Conservation (phyloP, 768 basidiomycete genomes). For the Lenzites betulinus region DNA sequence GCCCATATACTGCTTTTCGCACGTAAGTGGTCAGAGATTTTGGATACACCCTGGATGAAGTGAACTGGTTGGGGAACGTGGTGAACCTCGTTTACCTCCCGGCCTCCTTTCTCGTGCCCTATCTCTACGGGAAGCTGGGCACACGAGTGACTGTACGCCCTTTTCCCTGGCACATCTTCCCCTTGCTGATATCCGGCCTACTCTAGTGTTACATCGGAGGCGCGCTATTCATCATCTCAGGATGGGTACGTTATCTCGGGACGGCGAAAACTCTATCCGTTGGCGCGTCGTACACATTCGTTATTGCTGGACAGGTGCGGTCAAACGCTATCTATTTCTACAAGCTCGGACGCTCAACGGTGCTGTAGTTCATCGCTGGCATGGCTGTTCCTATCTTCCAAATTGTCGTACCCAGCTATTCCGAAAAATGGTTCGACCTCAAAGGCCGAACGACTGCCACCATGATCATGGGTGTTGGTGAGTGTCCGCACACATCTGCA, state of each 20-base stretch:
- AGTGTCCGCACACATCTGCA: conserved; percentile 2
- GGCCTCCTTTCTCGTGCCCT: conserved; percentile 58
- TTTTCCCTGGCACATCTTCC: too few species aligned
- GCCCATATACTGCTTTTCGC: background rate
- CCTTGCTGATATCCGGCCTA: too few species aligned
- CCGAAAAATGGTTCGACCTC: conserved; percentile 82
- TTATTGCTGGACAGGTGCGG: conserved; percentile 70
- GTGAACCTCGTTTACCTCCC: conserved; percentile 65
- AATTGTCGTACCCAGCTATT: conserved; percentile 78
- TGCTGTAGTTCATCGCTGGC: conserved; percentile 55
- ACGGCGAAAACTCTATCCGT: conserved; percentile 56
- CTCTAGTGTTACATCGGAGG: conserved; percentile 67
- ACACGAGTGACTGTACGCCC: conserved; percentile 59
- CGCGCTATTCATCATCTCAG: conserved; percentile 54
- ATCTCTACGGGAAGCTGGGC: conserved; percentile 58
- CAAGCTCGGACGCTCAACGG: background rate
- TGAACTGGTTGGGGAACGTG: conserved; percentile 83
- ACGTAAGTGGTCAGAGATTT: conserved; percentile 60
- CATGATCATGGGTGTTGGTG: conserved; percentile 54
- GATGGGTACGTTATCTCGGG: conserved; percentile 79
- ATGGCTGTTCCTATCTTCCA: conserved; percentile 75
- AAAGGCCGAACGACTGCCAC: conserved; percentile 78
- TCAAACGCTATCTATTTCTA: background rate
- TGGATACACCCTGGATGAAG: conserved; percentile 64
- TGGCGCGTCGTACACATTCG: conserved; percentile 58